Percentiles rank a stretch among this genome's conserved stretches.
phyloP scores from a whole-genome alignment of 257 asterid genomes.

The Datura wrightii region DNA sequence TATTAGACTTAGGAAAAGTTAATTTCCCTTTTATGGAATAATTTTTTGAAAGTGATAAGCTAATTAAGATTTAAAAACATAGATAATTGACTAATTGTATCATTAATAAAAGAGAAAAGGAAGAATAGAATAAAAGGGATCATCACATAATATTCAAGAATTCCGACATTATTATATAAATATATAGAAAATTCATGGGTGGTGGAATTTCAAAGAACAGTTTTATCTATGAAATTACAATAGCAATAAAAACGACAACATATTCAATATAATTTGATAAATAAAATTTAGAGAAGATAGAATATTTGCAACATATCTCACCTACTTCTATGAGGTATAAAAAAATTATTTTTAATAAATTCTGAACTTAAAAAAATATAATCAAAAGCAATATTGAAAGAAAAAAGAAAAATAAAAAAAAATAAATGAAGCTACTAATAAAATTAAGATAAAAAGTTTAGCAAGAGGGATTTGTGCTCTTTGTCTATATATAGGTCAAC shows the following conservation, averaged over 20 bases:
- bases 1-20: neutral
- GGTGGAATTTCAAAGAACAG: neutral
- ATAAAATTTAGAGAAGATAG: neutral
- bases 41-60: conserved; percentile 18
- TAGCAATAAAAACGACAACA: neutral
- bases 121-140: conserved; percentile 8
- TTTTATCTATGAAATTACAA: neutral
- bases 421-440: too few species aligned
- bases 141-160: neutral
- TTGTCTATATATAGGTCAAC: conserved; percentile 27
- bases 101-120: neutral
- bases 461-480: conserved; percentile 13
- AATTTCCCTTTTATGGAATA: neutral
- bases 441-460: neutral
- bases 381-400: neutral
- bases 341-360: too few species aligned
- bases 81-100: conserved; percentile 8
- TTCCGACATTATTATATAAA: neutral
- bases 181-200: neutral
- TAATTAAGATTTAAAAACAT: neutral
- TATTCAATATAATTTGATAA: neutral
- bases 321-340: too few species aligned
- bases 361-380: too few species aligned
- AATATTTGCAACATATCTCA: neutral
- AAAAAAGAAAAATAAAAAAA: neutral